Base-by-base conservation (phyloP, 768 basidiomycete species). In the Russula earlei region DNA sequence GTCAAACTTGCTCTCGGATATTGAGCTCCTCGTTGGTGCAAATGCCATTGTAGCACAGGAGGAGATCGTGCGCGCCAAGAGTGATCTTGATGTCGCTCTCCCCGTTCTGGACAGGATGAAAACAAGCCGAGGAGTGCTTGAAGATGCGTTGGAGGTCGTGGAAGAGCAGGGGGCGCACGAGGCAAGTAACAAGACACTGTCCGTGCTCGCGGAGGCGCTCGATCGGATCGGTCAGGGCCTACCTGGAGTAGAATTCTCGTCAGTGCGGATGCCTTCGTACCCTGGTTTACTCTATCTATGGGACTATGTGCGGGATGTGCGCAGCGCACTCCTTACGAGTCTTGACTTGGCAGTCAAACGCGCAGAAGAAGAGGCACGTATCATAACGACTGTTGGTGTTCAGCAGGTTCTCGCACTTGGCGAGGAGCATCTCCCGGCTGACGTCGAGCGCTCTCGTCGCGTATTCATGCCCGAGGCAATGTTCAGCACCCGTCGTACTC, bases 381-480 rank as follows among this genome's bases (percentile, higher is more conserved):
- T 73, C 20, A 73, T 81, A 56, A 86, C 92, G 1, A 75, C 74
- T 5, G 66, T 69, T 7, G 83, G 86, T 41, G 87, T 97, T 22
- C 71, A 78, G 33, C 76, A 76, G 60, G 80, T 96, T 59, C 72
- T 75, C 38, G 71, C 76, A 17, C 73, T 96, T 19, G 92, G 82
- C 19, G 85, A 95, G 56, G 73, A 74, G 54, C 81, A 89, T 70
- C 79, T 99, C 15, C 88, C 87, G 1, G 77, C 77, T 49, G 86
- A 84, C 55, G 90, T 91, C 22, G 91, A 92, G 67, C 77, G 90
- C 38, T 82, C 81, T 47, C 78, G 82, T 54, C 77, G 91, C 25
- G 82, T 95, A 12, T 99, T 99, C 76, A 83, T 90, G 74, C 91
- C 95, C n/a, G 87, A 95, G 67, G 95, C 91, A 14, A 98, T 99